Base-by-base conservation (phyloP, 164 flowering plant genomes). In the Sextonia rubra region DNA sequence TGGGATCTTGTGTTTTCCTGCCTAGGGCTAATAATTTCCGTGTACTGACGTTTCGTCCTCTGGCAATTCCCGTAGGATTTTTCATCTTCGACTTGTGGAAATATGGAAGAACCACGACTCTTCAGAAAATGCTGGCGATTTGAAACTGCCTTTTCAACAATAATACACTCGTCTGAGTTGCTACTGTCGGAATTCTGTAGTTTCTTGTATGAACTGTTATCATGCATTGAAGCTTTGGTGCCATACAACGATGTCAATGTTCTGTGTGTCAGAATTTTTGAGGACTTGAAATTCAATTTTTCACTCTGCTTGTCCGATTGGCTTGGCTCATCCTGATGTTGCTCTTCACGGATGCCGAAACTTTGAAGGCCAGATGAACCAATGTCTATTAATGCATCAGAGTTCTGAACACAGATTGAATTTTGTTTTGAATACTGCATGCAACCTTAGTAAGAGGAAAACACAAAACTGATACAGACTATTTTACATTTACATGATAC, bases 211-310 rank as follows among this genome's bases (percentile, higher is more conserved):
- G 71, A 74, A 67, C 66, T 76, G 67, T 69, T 73, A 70, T 68
- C 88, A 77, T 70, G 72, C 76, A 60, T 79, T 0, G 71, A 56
- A 47, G 74, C 52, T 78, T 73, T 82, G 73, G 74, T 81, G 58
- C 89, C 83, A 73, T 85, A 89, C 78, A 88, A 60, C 68, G 91
- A 84, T 55, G 93, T 79, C 80, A 88, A 76, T 67, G 85, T 90
- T 74, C 85, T 69, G 71, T 89, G 92, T 62, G 81, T 79, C 74
- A 80, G 77, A 77, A 76, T 75, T 77, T 89, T 87, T 55, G 90
- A 71, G 72, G 83, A 29, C 69, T 80, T 84, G 80, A 73, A 23
- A 68, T 68, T 76, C 47, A 75, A 32, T 65, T 78, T 82, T 27
- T 81, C 86, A 60, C 68, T 75, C 69, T 78, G 77, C 80, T 65